Percentiles rank a stretch among this genome's conserved stretches.
Evolutionary conservation across 805 yeast genomes (phyloP).

Genomic region (Lipomyces kockii): DNA sequence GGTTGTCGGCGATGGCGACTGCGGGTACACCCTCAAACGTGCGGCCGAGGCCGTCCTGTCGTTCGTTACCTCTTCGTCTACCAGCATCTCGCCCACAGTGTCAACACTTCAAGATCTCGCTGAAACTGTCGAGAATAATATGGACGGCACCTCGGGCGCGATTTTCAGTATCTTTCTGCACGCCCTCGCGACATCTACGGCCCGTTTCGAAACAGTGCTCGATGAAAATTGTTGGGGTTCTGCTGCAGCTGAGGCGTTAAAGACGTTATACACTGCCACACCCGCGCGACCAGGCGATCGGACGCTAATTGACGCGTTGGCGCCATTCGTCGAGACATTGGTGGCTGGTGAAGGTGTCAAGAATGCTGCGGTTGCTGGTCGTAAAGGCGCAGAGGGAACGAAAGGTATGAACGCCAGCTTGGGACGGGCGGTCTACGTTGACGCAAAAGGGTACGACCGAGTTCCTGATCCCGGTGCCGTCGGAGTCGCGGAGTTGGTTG

Average conservation of each 20-base stretch:
- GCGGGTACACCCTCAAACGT: constrained; percentile 85
- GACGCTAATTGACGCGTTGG: constrained; percentile 85
- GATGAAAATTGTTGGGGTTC: constrained; percentile 34
- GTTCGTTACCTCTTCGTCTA: constrained; percentile 51
- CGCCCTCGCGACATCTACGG: constrained; percentile 59
- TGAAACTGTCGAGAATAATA: constrained; percentile 75
- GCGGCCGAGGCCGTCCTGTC: constrained; percentile 77
- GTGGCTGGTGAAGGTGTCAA: constrained; percentile 55
- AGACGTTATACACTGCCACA: constrained; percentile 80
- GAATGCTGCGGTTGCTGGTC: constrained; percentile 71
- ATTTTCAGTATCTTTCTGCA: constrained; percentile 83
- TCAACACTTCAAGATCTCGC: constrained; percentile 72
- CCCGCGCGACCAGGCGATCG: constrained; percentile 88
- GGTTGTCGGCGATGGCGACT: constrained; percentile 94
- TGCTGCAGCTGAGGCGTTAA: constrained; percentile 59
- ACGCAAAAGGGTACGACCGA: constrained; percentile 45
- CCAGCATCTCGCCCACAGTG: constrained; percentile 49
- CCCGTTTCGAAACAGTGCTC: constrained; percentile 27
- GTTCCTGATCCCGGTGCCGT: constrained; percentile 96
- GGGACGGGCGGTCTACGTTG: constrained; percentile 92
- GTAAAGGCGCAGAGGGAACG: constrained; percentile 76
- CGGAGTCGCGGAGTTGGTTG: constrained; percentile 68
- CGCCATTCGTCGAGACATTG: constrained; percentile 78
- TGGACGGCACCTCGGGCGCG: constrained; percentile 99
- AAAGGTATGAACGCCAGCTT: constrained; percentile 78